These are phyloP conservation scores for Cryphonectria parasitica DNA, from an alignment of 2,329 filamentous ascomycete genomes.

Conservation along the genomic window DNA sequence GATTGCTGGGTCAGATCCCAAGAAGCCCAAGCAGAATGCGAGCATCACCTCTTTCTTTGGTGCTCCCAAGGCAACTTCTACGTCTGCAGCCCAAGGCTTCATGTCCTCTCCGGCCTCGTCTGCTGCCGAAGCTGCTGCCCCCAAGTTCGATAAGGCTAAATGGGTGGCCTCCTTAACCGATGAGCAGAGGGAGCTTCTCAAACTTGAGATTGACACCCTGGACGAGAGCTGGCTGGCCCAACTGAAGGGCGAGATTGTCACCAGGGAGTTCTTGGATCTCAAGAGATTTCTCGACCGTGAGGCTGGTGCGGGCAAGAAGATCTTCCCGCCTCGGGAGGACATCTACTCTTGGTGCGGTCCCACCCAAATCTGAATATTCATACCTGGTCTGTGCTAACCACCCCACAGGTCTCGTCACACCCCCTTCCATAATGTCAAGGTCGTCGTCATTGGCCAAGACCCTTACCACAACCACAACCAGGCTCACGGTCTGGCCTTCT, in stretches of 20 bases:
- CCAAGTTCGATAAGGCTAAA: conserved; percentile 83
- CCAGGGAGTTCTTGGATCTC: conserved; percentile 79
- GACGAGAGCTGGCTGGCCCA: conserved; percentile 89
- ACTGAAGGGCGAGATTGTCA: conserved; percentile 83
- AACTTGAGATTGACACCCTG: conserved; percentile 89
- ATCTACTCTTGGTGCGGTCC: conserved; percentile 88
- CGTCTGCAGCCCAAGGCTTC: conserved; percentile 31
- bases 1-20: conserved; percentile 54
- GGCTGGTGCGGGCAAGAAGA: conserved; percentile 70
- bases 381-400: conserved; percentile 14
- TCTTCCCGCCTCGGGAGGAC: conserved; percentile 87
- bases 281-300: conserved; percentile 88
- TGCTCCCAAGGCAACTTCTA: conserved; percentile 59
- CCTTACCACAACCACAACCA: conserved; percentile 96
- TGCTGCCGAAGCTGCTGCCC: conserved; percentile 37
- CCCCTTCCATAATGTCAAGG: conserved; percentile 84
- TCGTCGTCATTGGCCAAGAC: conserved; percentile 93
- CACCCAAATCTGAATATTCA: background rate
- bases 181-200: conserved; percentile 81
- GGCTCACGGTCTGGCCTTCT: conserved; percentile 95
- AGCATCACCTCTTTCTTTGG: conserved; percentile 92
- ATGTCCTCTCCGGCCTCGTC: conserved; percentile 31
- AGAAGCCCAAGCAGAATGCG: conserved; percentile 74
- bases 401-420: conserved; percentile 88
- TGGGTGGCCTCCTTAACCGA: conserved; percentile 80